A percentile compares a stretch with the other conserved stretches of the same genome.
These are phyloP conservation scores for Pterulicium gracile DNA, from an alignment of 1,284 basidiomycete genomes.

Conservation along the genomic window DNA sequence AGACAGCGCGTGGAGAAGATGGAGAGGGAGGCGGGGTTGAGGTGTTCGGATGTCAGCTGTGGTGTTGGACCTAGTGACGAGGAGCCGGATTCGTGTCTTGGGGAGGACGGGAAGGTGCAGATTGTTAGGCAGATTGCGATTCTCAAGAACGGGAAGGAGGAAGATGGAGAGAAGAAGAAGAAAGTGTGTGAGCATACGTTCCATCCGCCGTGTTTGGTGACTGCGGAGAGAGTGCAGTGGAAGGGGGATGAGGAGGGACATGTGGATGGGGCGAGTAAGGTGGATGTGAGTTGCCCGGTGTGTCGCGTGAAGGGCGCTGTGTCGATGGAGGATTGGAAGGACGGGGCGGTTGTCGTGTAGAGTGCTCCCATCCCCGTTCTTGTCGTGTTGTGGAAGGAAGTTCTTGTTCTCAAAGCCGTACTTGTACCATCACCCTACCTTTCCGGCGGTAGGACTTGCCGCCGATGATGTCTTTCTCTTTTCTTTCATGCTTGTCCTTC, in stretches of 20 bases:
- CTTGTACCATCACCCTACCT: too few species aligned
- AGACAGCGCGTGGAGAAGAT: conserved; percentile 58
- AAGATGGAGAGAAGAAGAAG: conserved; percentile 12
- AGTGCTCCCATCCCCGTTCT: background rate
- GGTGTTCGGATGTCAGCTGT: conserved; percentile 61
- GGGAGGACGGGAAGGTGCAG: conserved; percentile 17
- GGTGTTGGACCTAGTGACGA: conserved; percentile 67
- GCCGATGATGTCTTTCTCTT: too few species aligned
- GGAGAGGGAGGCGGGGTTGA: conserved; percentile 56
- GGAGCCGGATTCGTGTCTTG: conserved; percentile 37
- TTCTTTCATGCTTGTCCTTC: too few species aligned
- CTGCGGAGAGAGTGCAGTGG: conserved; percentile 55
- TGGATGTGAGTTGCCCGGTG: conserved; percentile 53
- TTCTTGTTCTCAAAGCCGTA: too few species aligned
- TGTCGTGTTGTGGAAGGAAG: too few species aligned
- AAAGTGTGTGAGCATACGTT: conserved; percentile 50
- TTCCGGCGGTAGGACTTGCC: too few species aligned
- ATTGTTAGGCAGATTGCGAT: conserved; percentile 34
- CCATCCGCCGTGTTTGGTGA: conserved; percentile 65
- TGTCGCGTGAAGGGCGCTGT: conserved; percentile 52
- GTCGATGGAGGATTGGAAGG: conserved; percentile 49
- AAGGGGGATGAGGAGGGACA: conserved; percentile 39
- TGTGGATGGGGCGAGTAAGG: conserved; percentile 20
- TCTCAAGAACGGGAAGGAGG: conserved; percentile 11
- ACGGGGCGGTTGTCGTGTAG: conserved; percentile 20